Conservation (phyloP, 1,139 yeast genomes). For the Blastobotrys arbuscula region DNA sequence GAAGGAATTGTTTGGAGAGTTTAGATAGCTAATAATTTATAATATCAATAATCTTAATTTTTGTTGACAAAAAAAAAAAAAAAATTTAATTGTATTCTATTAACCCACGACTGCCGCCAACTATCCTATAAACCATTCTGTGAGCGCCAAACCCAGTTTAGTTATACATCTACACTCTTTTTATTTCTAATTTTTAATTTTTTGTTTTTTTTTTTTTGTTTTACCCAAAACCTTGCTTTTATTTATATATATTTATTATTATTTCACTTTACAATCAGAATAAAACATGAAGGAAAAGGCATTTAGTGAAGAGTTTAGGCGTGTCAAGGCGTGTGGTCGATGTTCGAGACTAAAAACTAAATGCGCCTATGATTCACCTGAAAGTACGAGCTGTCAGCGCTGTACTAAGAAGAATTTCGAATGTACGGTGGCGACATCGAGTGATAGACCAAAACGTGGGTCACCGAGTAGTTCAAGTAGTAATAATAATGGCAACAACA, state of each 20-base stretch:
- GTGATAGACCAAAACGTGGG: neutral
- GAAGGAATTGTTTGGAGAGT: constrained; percentile 11
- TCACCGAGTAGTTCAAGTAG: neutral
- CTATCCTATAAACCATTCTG: too few species aligned
- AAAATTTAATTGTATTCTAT: neutral
- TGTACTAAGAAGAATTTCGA: constrained; percentile 35
- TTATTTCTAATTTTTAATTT: too few species aligned
- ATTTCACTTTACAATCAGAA: too few species aligned
- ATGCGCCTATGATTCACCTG: constrained; percentile 49
- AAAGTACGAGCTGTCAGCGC: constrained; percentile 42
- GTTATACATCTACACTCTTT: too few species aligned
- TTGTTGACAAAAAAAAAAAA: neutral
- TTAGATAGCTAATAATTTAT: neutral
- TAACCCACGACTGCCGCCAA: too few species aligned
- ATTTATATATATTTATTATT: too few species aligned
- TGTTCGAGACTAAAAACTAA: constrained; percentile 52
- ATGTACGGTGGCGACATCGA: neutral
- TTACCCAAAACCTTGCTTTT: neutral
- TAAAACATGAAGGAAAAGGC: neutral
- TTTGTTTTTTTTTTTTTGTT: neutral
- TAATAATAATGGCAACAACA: neutral
- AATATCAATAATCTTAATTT: too few species aligned
- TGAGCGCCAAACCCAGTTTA: too few species aligned
- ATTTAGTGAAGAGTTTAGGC: constrained; percentile 36
- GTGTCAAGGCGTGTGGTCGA: constrained; percentile 50